These are phyloP conservation scores for Alisma plantagoaquatica DNA, from an alignment of 106 monocot species.

Conservation along the genomic window DNA sequence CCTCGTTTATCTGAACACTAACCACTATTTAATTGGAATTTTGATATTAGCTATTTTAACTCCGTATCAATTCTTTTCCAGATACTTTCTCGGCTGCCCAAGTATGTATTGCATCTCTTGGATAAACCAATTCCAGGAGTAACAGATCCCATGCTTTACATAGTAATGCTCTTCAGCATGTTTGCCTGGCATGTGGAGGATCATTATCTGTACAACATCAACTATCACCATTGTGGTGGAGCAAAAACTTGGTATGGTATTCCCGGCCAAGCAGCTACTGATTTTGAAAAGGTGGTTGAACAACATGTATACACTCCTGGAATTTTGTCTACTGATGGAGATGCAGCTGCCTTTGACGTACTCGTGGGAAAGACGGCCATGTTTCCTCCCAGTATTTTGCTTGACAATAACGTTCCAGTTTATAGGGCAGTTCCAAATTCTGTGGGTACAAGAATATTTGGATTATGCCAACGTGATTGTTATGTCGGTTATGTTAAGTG, in stretches of 20 bases:
- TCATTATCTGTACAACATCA: slow-evolving; percentile 98
- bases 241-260: slow-evolving; percentile 97
- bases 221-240: slow-evolving; percentile 99
- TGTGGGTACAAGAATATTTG: slow-evolving; percentile 19
- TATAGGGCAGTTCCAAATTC: slow-evolving; percentile 53
- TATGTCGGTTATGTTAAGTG: slow-evolving; percentile 50
- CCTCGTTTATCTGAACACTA: too few relatives aligned
- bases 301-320: slow-evolving; percentile 60
- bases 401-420: slow-evolving; percentile 80
- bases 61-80: slow-evolving; percentile 6
- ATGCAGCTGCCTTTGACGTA: slow-evolving; percentile 76
- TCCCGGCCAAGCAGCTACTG: slow-evolving; percentile 70
- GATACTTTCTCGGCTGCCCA: slow-evolving; percentile 63
- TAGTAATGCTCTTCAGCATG: slow-evolving; percentile 98
- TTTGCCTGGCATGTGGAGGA: slow-evolving; percentile 99
- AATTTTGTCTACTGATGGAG: slow-evolving; percentile 49
- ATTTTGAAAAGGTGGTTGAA: slow-evolving; percentile 63
- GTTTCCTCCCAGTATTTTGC: slow-evolving; percentile 80
- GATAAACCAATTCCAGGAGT: slow-evolving; percentile 74
- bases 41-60: background rate
- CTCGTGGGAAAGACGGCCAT: slow-evolving; percentile 90
- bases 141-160: slow-evolving; percentile 97
- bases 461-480: slow-evolving; percentile 55
- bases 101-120: slow-evolving; percentile 59
- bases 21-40: background rate